Conservation (phyloP, 139 green algal genomes). For the Coccomyxa sp. region DNA sequence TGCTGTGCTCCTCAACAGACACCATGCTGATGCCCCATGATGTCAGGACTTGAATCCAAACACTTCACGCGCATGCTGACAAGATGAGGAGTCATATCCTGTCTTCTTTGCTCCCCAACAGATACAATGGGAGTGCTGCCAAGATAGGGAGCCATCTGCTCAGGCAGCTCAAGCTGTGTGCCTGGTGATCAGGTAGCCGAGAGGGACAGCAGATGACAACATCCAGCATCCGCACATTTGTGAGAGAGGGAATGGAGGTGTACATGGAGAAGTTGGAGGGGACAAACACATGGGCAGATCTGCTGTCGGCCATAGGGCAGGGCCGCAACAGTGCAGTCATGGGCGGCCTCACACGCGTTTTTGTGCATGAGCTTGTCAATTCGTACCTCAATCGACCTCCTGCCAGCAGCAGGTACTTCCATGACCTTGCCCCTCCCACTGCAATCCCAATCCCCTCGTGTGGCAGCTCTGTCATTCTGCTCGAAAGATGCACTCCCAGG, state of each 20-base stretch:
- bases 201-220: not conserved
- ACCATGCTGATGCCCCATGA: not conserved
- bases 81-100: not conserved
- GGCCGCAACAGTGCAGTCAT: conserved; percentile 4
- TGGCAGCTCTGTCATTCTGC: too few species aligned
- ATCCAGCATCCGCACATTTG: not conserved
- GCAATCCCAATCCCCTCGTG: not conserved
- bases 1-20: too few species aligned
- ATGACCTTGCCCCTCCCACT: too few species aligned
- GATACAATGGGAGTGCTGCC: not conserved
- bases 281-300: conserved; percentile 11
- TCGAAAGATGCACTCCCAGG: not conserved
- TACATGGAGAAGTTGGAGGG: conserved; percentile 19
- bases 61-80: too few species aligned
- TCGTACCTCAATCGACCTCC: conserved; percentile 4
- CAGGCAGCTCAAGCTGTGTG: not conserved
- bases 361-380: conserved; percentile 8
- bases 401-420: not conserved
- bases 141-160: not conserved
- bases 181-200: not conserved
- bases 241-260: not conserved
- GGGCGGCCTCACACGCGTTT: conserved; percentile 4
- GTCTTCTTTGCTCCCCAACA: not conserved
- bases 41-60: not conserved
- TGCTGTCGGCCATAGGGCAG: conserved; percentile 8